Percentiles rank a stretch among this genome's conserved stretches.
Conservation (phyloP, 2,329 filamentous ascomycete genomes). For the Monilinia fructicola region DNA sequence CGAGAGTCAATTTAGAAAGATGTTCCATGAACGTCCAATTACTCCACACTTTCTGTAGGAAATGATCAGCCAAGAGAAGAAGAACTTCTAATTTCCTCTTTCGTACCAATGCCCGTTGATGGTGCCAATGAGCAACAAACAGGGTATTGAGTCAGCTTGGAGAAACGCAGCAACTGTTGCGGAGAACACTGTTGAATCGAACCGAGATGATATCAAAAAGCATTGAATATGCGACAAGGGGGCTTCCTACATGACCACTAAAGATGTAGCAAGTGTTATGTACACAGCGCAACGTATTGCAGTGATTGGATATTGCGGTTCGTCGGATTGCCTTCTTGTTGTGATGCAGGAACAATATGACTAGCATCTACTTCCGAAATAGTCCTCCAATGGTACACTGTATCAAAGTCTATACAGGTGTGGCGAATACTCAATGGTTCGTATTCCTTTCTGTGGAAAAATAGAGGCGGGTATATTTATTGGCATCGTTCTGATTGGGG, state of each 20-base stretch:
- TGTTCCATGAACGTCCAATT: conserved; percentile 10
- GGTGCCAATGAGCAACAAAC: conserved; percentile 16
- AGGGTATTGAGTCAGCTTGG: conserved; percentile 7
- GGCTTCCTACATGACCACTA: background rate
- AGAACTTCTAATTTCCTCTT: conserved; percentile 4
- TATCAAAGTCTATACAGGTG: background rate
- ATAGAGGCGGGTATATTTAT: background rate
- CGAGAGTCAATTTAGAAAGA: conserved; percentile 8
- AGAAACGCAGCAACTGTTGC: background rate
- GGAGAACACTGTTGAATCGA: conserved; percentile 8
- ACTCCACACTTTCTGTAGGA: background rate
- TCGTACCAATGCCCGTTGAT: conserved; percentile 10
- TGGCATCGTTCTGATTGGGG: conserved; percentile 8
- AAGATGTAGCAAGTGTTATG: background rate
- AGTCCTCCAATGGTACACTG: background rate
- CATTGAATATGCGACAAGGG: background rate
- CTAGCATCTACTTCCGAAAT: background rate
- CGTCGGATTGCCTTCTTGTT: background rate
- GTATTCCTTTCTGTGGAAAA: background rate
- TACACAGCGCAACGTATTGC: background rate
- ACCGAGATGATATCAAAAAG: background rate
- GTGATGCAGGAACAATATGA: conserved; percentile 14
- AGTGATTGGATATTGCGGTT: background rate
- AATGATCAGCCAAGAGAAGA: conserved; percentile 7
- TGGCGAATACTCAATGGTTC: background rate